Evolutionary conservation across 1,139 yeast species (phyloP), one percentile per base, ranked within the genome.

Genomic region (Saccharomyces uvarum): DNA sequence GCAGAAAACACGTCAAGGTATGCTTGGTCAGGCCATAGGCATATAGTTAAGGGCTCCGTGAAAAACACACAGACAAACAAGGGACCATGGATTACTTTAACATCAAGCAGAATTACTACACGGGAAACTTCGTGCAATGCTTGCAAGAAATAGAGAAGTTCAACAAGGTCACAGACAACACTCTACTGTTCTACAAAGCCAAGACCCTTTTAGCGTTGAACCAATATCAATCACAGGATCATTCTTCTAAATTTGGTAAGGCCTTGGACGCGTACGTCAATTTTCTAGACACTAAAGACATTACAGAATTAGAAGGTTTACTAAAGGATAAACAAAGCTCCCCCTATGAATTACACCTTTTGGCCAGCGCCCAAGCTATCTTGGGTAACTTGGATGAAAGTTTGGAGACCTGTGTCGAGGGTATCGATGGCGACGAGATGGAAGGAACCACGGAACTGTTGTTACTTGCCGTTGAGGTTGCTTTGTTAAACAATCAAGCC

Each of bases 81-180:
- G 24, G 8, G 21, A 11, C 19, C 19, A 68, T 68, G 70, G 69
- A 66, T 51, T 62, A 62, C 50, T 70, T 68, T 54, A 61, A 61
- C 24, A 52, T 70, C 13, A 70, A 66, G 53, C 72, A 70, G 51
- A 63, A 61, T 47, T 70, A 63, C 56, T 69, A 69, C 54, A 63
- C 67, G 9, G 72, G 72, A 27, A 61, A 63, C 53, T 68, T 59
- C 52, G 31, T 59, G 5, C 62, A 63, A 47, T 59, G 61, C 7
- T 56, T 69, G 50, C 59, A 63, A 47, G 69, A 65, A 53, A 54
- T 63, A 27, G 63, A 58, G 38, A 59, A 59, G 49, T 57, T 55
- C 38, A 54, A 54, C 51, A 58, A 62, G 24, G 52, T 57, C 13
- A 56, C 58, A 46, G 69, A 66, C 56, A 68, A 66, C 53, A 61